phyloP scores from a whole-genome alignment of 495 filamentous ascomycete species.

The Hypoxylon fuscum region DNA sequence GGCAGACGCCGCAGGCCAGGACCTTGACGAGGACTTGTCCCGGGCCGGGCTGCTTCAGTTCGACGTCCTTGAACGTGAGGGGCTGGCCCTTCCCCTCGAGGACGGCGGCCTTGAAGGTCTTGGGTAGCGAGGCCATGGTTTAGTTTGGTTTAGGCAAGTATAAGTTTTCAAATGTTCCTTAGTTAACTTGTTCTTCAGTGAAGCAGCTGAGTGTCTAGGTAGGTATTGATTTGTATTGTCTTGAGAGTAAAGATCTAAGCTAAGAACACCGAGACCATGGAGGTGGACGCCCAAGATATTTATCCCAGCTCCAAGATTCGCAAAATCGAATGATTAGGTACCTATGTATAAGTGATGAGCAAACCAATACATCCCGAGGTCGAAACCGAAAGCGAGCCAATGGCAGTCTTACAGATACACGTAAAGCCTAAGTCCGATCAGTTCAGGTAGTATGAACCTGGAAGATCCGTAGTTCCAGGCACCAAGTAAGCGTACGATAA shows the following conservation, averaged over 20 bases:
- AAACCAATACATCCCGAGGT: neutral
- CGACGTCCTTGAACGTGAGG: constrained; percentile 53
- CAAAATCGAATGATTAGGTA: constrained; percentile 5
- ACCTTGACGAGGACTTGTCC: constrained; percentile 63
- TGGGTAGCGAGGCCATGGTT: constrained; percentile 52
- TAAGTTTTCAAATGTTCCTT: too few species aligned
- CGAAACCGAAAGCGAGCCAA: neutral
- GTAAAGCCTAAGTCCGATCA: constrained; percentile 11
- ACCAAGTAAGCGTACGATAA: too few species aligned
- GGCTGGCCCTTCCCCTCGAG: constrained; percentile 50
- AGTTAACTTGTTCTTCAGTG: too few species aligned
- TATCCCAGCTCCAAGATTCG: constrained; percentile 6
- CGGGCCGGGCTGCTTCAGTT: constrained; percentile 51
- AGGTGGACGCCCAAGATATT: constrained; percentile 15
- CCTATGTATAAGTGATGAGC: neutral
- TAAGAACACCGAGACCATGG: too few species aligned
- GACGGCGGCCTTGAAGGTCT: constrained; percentile 59
- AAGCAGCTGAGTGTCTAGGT: too few species aligned
- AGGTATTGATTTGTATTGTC: too few species aligned
- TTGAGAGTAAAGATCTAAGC: too few species aligned
- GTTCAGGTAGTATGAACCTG: neutral
- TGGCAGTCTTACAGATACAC: constrained; percentile 1
- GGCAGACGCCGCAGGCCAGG: constrained; percentile 63
- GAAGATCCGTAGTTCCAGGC: too few species aligned
- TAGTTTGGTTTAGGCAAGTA: neutral